These are phyloP conservation scores for Pelargonium nanum DNA, from an alignment of 345 rosid genomes.

Conservation along the genomic window DNA sequence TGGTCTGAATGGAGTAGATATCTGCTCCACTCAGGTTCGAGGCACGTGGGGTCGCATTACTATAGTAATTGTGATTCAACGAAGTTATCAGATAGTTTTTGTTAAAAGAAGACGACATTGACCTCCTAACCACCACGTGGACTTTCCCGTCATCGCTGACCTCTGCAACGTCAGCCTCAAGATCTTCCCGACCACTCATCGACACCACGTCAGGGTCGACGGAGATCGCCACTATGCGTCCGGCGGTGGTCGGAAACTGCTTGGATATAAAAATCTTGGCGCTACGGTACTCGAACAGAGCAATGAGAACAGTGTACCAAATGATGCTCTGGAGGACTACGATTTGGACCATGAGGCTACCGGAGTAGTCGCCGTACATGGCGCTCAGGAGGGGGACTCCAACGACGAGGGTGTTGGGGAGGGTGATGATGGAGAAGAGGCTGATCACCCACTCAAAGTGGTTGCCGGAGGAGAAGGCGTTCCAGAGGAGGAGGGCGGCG, in stretches of 20 bases:
- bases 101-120: not conserved
- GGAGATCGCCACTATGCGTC: slow-evolving; percentile 4
- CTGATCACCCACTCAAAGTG: slow-evolving; percentile 13
- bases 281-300: slow-evolving; percentile 9
- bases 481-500: slow-evolving; percentile 14
- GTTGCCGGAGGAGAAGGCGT: slow-evolving; percentile 7
- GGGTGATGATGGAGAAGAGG: slow-evolving; percentile 11
- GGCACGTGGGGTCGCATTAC: slow-evolving; percentile 1
- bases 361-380: slow-evolving; percentile 8
- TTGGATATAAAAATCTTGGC: slow-evolving; percentile 7
- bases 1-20: not conserved
- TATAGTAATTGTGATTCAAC: not conserved
- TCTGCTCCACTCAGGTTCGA: slow-evolving; percentile 1
- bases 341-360: slow-evolving; percentile 10
- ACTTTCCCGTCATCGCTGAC: slow-evolving; percentile 8
- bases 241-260: slow-evolving; percentile 2
- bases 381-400: slow-evolving; percentile 16
- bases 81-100: not conserved
- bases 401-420: slow-evolving; percentile 17
- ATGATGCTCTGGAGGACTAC: slow-evolving; percentile 11
- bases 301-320: slow-evolving; percentile 10
- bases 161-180: slow-evolving; percentile 8
- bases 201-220: slow-evolving; percentile 7
- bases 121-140: slow-evolving; percentile 6
- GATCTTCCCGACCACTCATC: slow-evolving; percentile 1